Percentiles rank a stretch among this genome's conserved stretches.
phyloP scores from a whole-genome alignment of 345 rosid species.

The Lumnitzera racemosa region DNA sequence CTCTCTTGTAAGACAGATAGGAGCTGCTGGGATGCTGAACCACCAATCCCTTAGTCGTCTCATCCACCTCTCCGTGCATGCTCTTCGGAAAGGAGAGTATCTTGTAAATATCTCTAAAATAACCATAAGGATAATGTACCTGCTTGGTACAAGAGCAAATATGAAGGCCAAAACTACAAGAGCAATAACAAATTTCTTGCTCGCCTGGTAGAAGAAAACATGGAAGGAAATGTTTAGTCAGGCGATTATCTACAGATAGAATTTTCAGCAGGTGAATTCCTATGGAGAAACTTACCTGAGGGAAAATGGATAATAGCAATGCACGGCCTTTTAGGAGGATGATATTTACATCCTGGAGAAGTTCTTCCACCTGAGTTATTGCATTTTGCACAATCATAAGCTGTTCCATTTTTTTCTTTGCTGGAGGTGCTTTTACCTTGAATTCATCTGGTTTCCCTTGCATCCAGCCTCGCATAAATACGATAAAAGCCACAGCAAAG shows the following conservation, averaged over 20 bases:
- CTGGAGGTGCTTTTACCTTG: conserved; percentile 72
- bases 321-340: conserved; percentile 79
- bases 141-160: conserved; percentile 45
- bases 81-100: conserved; percentile 67
- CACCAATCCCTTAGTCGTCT: conserved; percentile 93
- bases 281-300: conserved; percentile 37
- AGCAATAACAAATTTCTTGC: conserved; percentile 47
- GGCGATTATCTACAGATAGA: no score
- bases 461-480: conserved; percentile 37
- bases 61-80: conserved; percentile 53
- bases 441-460: conserved; percentile 50
- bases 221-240: neutral
- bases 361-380: conserved; percentile 55
- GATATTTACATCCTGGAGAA: conserved; percentile 72
- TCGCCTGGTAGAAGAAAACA: conserved; percentile 35
- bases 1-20: conserved; percentile 58
- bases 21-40: conserved; percentile 91
- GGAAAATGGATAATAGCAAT: conserved; percentile 51
- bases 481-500: conserved; percentile 47
- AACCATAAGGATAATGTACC: conserved; percentile 33
- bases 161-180: conserved; percentile 39
- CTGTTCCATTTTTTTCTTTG: conserved; percentile 82
- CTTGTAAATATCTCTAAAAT: conserved; percentile 70
- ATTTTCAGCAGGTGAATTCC: neutral
- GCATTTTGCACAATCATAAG: conserved; percentile 84